phyloP scores from a whole-genome alignment of 345 rosid genomes.

The Pseudoturritis turrita region DNA sequence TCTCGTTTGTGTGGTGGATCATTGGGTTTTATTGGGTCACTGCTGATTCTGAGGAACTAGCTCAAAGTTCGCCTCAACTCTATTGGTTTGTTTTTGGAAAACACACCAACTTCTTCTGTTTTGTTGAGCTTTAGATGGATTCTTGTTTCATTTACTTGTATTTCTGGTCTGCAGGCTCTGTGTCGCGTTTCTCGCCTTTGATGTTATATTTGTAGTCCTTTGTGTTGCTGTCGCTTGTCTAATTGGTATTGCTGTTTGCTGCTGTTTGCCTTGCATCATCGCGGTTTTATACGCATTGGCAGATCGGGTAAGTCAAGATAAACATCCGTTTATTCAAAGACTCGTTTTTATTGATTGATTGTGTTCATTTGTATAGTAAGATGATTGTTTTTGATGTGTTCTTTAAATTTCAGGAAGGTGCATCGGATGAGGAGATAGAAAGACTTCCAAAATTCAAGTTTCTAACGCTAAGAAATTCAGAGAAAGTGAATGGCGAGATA shows the following conservation, averaged over 20 bases:
- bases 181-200: slow-evolving; percentile 72
- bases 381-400: not conserved
- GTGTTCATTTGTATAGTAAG: not conserved
- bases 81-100: slow-evolving; percentile 55
- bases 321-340: not conserved
- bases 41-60: slow-evolving; percentile 44
- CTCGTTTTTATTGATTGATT: not conserved
- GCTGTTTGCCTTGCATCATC: slow-evolving; percentile 92
- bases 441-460: slow-evolving; percentile 62
- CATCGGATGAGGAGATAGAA: slow-evolving; percentile 70
- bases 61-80: slow-evolving; percentile 56
- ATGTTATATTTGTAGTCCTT: slow-evolving; percentile 68
- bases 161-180: slow-evolving; percentile 57
- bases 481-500: slow-evolving; percentile 47
- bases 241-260: slow-evolving; percentile 84
- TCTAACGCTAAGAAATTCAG: slow-evolving; percentile 34
- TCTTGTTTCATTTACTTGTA: not conserved
- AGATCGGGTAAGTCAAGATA: slow-evolving; percentile 50
- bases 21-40: slow-evolving; percentile 81
- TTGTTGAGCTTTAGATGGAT: slow-evolving; percentile 7
- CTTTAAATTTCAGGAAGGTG: slow-evolving; percentile 62
- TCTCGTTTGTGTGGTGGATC: slow-evolving; percentile 86
- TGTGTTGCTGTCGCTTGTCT: slow-evolving; percentile 71
- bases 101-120: slow-evolving; percentile 39
- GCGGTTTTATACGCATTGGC: slow-evolving; percentile 79